phyloP scores from a whole-genome alignment of 345 rosid species.

The Bruguiera sexangula region DNA sequence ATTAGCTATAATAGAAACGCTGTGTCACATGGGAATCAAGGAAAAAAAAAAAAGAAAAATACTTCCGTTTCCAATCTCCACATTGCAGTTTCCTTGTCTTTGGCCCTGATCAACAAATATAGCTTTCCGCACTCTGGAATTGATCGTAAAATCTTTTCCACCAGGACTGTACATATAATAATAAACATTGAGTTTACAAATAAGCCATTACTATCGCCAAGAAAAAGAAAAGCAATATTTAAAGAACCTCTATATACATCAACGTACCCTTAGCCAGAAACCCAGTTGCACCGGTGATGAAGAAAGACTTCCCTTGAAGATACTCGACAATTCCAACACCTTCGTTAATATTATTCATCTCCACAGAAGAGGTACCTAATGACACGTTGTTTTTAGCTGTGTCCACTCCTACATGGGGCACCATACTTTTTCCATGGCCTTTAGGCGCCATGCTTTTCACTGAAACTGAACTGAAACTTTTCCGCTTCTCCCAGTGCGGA shows the following conservation, averaged over 20 bases:
- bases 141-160: constrained; percentile 37
- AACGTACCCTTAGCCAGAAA: neutral
- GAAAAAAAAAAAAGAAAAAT: neutral
- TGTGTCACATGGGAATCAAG: no score
- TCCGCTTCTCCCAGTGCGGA: no score
- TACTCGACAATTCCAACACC: neutral
- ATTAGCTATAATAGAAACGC: neutral
- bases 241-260: neutral
- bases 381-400: no score
- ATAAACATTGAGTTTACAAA: no score
- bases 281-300: constrained; percentile 7
- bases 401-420: no score
- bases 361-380: no score
- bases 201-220: no score
- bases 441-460: no score
- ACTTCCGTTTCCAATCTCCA: constrained; percentile 19
- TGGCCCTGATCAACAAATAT: constrained; percentile 29
- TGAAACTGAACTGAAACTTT: no score
- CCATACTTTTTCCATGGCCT: no score
- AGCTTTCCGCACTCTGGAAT: constrained; percentile 29
- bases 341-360: no score
- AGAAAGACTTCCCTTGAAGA: neutral
- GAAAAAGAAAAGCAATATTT: neutral
- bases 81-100: constrained; percentile 5
- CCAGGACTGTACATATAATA: neutral